phyloP scores from a whole-genome alignment of 2,329 filamentous ascomycete genomes.

The Cercospora zeina region DNA sequence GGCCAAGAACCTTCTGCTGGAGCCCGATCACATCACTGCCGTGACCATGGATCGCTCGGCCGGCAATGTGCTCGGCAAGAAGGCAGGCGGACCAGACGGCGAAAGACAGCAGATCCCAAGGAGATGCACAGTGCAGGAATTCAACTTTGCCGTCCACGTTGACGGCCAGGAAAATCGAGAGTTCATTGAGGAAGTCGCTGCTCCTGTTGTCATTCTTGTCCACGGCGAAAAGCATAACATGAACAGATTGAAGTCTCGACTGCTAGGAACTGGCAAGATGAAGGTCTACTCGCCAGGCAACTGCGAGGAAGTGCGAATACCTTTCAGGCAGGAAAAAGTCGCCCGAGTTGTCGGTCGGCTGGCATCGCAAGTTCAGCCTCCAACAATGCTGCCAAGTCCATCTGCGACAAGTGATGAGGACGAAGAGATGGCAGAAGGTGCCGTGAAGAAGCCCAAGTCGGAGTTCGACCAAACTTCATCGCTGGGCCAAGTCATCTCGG shows the following conservation, averaged over 20 bases:
- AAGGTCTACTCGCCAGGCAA: constrained; percentile 95
- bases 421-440: constrained; percentile 39
- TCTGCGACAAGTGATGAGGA: constrained; percentile 47
- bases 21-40: constrained; percentile 90
- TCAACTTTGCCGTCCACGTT: constrained; percentile 94
- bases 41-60: constrained; percentile 66
- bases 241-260: constrained; percentile 92
- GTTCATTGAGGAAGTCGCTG: constrained; percentile 91
- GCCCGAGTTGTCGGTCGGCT: constrained; percentile 95
- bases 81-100: constrained; percentile 55
- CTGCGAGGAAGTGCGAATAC: constrained; percentile 90
- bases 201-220: constrained; percentile 92
- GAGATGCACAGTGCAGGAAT: constrained; percentile 89
- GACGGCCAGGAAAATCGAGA: constrained; percentile 94
- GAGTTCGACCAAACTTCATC: constrained; percentile 47
- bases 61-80: constrained; percentile 34
- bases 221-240: constrained; percentile 98
- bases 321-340: constrained; percentile 91
- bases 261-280: constrained; percentile 84
- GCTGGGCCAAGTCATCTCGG: constrained; percentile 68
- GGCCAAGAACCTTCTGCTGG: constrained; percentile 92
- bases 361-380: constrained; percentile 71
- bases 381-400: constrained; percentile 45
- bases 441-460: constrained; percentile 38
- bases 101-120: constrained; percentile 90